Conservation (phyloP, 2,329 filamentous ascomycete genomes). For the Botrytis tulipae region DNA sequence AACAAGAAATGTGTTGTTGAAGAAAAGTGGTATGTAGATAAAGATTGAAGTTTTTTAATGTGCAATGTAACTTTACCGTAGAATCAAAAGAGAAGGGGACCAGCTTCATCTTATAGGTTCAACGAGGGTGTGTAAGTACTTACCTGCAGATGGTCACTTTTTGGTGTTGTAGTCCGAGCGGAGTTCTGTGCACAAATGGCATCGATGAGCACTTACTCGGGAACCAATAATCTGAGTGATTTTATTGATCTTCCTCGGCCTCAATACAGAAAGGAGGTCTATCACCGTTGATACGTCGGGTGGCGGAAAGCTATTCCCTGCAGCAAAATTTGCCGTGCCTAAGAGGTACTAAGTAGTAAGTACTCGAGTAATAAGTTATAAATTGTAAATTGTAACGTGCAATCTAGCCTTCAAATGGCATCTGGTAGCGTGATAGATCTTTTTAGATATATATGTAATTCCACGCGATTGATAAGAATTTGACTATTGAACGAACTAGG, state of each 20-base stretch:
- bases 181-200: conserved; percentile 9
- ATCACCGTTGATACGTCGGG: background rate
- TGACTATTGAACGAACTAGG: background rate
- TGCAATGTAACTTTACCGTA: background rate
- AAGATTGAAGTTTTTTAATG: background rate
- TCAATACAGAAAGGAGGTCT: background rate
- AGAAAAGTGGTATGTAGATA: background rate
- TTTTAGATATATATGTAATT: background rate
- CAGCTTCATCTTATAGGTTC: conserved; percentile 16
- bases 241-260: background rate
- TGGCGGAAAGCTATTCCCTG: background rate
- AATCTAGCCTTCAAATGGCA: background rate
- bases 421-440: background rate
- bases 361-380: background rate
- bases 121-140: background rate
- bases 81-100: background rate
- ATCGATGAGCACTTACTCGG: conserved; percentile 11
- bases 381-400: background rate
- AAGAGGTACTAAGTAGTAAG: background rate
- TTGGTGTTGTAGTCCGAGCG: background rate
- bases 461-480: background rate
- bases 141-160: conserved; percentile 2
- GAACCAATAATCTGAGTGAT: conserved; percentile 7
- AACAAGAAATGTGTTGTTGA: background rate
- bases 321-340: background rate